Percentiles rank a stretch among this genome's conserved stretches.
These are phyloP conservation scores for Cordyceps sp. DNA, from an alignment of 2,329 filamentous ascomycete genomes.

Conservation along the genomic window DNA sequence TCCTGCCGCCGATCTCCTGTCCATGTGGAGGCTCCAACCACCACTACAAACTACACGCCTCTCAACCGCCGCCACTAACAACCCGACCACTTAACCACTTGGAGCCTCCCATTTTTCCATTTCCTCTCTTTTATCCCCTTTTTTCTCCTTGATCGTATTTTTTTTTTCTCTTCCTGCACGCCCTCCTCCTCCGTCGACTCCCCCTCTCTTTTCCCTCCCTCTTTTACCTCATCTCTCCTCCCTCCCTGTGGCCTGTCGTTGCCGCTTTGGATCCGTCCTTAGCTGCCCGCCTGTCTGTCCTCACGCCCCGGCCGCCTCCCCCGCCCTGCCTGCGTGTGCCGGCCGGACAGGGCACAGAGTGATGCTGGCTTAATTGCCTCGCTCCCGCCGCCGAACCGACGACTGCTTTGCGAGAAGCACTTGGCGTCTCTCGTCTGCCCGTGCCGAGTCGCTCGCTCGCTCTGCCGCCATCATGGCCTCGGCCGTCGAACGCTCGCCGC, in stretches of 20 bases:
- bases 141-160: not conserved
- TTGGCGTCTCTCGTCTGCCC: slow-evolving; percentile 1
- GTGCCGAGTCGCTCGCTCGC: slow-evolving; percentile 12
- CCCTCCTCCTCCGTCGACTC: not conserved
- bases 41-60: not conserved
- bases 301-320: not conserved
- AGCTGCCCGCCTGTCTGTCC: not conserved
- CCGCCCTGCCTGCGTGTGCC: too few relatives aligned
- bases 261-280: too few relatives aligned
- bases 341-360: too few relatives aligned
- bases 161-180: not conserved
- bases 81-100: not conserved
- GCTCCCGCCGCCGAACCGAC: slow-evolving; percentile 5
- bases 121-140: not conserved
- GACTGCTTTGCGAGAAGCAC: too few relatives aligned
- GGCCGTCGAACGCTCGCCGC: slow-evolving; percentile 15
- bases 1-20: not conserved
- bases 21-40: not conserved
- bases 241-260: not conserved
- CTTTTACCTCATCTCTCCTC: not conserved
- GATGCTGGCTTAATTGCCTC: slow-evolving; percentile 10
- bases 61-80: not conserved
- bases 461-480: slow-evolving; percentile 21
- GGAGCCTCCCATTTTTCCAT: not conserved
- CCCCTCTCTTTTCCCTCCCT: not conserved